Evolutionary conservation across 805 yeast species (phyloP), one percentile per base, ranked within the genome.

Genomic region (Pichia membranifaciens): DNA sequence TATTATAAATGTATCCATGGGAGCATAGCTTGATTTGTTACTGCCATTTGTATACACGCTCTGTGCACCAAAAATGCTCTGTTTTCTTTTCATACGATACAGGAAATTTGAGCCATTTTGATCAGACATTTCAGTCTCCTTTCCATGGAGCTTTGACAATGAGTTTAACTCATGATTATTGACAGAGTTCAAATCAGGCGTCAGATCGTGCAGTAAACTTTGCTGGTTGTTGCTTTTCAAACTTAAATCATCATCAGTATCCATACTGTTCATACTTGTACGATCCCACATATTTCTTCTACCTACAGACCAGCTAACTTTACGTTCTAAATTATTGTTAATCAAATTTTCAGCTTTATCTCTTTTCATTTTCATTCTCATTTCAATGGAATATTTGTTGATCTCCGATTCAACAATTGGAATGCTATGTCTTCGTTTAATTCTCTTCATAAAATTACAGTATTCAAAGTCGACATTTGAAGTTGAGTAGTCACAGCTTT

Each of bases 381-480:
- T 36, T 20, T 60, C 62, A 17, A 69, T 51, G 5, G 61, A 58
- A 35, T 57, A 48, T 1, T 56, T 43, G 44, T 62, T 69, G 12
- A 70, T 32, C 25, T 72, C 77, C 3, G 54, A 43, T 15, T 55
- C 45, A 9, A 67, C 50, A 5, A 60, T 59, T 1, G 77, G 77
- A 38, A 65, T 61, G n/a, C 76, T 69, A 17, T 60, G 58, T 42
- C 77, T 58, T 55, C 77, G 54, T 15, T 59, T 57, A 20, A 69
- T 36, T 17, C 67, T 49, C 4, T 48, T 33, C 33, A 55, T 54
- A 46, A 63, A 63, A 6, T 39, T 12, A 3, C 39, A 29, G 17
- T 53, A 57, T 31, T 61, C 58, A 6, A 25, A 20, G 41, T 59
- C 61, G 23, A 51, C 46, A 12, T 18, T 21, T 13, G 33, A 16